These are phyloP conservation scores for Cucurbita ficifolia DNA, from an alignment of 306 rosid species.

Conservation along the genomic window DNA sequence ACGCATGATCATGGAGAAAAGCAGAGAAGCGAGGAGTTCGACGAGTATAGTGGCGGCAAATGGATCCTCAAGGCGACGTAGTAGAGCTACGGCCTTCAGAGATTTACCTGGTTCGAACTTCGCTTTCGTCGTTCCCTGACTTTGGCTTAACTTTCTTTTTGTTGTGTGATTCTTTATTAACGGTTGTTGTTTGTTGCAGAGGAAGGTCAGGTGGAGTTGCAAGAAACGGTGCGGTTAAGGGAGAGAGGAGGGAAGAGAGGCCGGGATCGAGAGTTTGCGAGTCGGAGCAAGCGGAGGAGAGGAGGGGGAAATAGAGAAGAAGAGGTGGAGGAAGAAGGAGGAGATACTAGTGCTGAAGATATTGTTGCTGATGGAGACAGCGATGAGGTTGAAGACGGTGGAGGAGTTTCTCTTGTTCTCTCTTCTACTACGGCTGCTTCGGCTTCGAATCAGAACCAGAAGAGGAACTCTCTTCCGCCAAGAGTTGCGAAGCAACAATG, in stretches of 20 bases:
- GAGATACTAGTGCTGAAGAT: constrained; percentile 28
- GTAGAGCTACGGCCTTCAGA: constrained; percentile 19
- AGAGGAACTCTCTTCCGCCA: constrained; percentile 18
- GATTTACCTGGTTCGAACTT: constrained; percentile 29
- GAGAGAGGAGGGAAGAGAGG: constrained; percentile 22
- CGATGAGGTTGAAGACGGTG: constrained; percentile 15
- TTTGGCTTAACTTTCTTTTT: not conserved
- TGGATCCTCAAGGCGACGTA: constrained; percentile 20
- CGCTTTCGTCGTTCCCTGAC: not conserved
- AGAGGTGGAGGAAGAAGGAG: constrained; percentile 17
- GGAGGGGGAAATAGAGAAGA: constrained; percentile 18
- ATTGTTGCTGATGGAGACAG: constrained; percentile 28
- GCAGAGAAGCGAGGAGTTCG: constrained; percentile 40
- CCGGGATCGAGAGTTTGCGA: constrained; percentile 17
- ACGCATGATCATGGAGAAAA: constrained; percentile 33
- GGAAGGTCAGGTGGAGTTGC: constrained; percentile 28
- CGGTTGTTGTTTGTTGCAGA: constrained; percentile 12
- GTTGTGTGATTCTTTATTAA: not conserved
- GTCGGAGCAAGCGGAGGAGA: constrained; percentile 31
- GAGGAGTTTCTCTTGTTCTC: constrained; percentile 17
- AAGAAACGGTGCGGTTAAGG: constrained; percentile 15
- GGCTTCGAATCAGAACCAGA: constrained; percentile 20
- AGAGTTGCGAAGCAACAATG: constrained; percentile 16
- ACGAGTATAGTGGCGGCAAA: constrained; percentile 19
- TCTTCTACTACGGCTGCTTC: constrained; percentile 13